phyloP scores from a whole-genome alignment of 768 basidiomycete species.

The Cyclocybe aegerita region DNA sequence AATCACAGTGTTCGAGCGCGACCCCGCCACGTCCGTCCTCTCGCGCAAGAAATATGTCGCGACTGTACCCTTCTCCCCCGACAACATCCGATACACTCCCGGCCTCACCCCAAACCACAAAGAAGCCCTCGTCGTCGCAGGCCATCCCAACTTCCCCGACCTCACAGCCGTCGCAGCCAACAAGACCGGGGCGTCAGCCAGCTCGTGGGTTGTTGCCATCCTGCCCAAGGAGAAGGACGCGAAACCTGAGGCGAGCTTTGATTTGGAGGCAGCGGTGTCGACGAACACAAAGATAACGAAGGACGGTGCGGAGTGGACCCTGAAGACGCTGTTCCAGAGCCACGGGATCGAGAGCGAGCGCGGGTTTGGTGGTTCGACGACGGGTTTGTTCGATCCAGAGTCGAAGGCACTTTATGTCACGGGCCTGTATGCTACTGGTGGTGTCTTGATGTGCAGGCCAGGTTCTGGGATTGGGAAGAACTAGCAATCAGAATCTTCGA shows the following conservation, averaged over 20 bases:
- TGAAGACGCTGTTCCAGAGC: conserved; percentile 75
- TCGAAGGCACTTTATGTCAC: conserved; percentile 51
- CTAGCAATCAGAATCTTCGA: background rate
- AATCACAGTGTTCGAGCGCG: conserved; percentile 53
- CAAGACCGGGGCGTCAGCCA: conserved; percentile 36
- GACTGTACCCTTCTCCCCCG: conserved; percentile 56
- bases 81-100: conserved; percentile 58
- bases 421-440: conserved; percentile 58
- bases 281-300: conserved; percentile 38
- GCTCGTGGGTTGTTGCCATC: conserved; percentile 63
- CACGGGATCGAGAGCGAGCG: conserved; percentile 42
- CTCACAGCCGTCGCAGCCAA: conserved; percentile 45
- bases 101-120: conserved; percentile 28
- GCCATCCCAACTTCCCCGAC: conserved; percentile 64
- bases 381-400: conserved; percentile 48
- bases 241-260: conserved; percentile 25
- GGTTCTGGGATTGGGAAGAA: conserved; percentile 7
- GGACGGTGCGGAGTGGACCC: conserved; percentile 31
- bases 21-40: conserved; percentile 44
- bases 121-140: conserved; percentile 52
- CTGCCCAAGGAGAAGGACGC: conserved; percentile 20
- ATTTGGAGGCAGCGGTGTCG: conserved; percentile 48
- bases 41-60: conserved; percentile 33
- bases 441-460: conserved; percentile 48
- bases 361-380: conserved; percentile 53